phyloP scores from a whole-genome alignment of 768 basidiomycete genomes.

The Daedaleopsis nitida region DNA sequence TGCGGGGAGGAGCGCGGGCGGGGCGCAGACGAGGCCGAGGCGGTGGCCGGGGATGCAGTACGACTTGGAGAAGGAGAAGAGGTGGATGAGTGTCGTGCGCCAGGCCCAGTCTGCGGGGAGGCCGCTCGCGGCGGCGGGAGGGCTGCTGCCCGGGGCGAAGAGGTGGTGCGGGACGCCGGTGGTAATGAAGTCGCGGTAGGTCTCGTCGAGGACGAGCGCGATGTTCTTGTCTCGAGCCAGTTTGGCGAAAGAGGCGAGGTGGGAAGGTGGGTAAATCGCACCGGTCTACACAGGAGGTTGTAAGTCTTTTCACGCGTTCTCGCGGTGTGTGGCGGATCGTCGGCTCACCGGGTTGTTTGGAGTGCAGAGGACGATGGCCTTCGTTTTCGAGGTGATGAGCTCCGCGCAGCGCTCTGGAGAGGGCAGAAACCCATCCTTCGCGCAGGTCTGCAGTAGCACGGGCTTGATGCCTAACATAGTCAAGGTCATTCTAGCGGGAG shows the following conservation, averaged over 20 bases:
- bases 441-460: constrained; percentile 53
- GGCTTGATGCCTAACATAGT: constrained; percentile 62
- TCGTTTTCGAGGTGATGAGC: constrained; percentile 59
- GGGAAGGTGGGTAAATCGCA: constrained; percentile 57
- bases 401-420: constrained; percentile 49
- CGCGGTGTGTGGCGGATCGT: neutral
- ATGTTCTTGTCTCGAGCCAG: constrained; percentile 57
- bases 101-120: constrained; percentile 41
- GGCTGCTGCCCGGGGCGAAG: constrained; percentile 38
- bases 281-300: constrained; percentile 52
- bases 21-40: constrained; percentile 70
- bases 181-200: constrained; percentile 78
- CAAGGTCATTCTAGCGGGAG: constrained; percentile 58
- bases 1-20: constrained; percentile 52
- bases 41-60: constrained; percentile 84
- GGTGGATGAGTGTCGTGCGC: constrained; percentile 62
- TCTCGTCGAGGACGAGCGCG: constrained; percentile 83
- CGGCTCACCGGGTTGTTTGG: constrained; percentile 70
- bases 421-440: constrained; percentile 61
- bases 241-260: constrained; percentile 59
- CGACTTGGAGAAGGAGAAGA: constrained; percentile 83
- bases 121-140: neutral
- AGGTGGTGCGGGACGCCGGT: constrained; percentile 54
- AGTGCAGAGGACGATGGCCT: constrained; percentile 73
- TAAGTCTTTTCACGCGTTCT: neutral